These are phyloP conservation scores for Volutella citrinella DNA, from an alignment of 2,329 filamentous ascomycete genomes.

Conservation along the genomic window DNA sequence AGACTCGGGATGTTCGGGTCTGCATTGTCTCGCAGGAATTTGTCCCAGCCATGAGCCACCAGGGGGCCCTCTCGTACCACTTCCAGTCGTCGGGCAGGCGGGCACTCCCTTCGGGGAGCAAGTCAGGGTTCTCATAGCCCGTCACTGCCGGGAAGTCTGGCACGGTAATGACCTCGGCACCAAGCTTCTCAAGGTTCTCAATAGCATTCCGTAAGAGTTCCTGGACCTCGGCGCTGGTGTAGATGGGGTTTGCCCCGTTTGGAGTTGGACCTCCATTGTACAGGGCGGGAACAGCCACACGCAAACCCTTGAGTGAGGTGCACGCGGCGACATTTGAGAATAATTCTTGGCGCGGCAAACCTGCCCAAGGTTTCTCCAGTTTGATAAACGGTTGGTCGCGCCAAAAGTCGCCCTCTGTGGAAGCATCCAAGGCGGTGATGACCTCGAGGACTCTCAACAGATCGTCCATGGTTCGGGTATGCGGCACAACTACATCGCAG, in stretches of 20 bases:
- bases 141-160: constrained; percentile 43
- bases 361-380: no score
- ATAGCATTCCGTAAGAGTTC: constrained; percentile 1
- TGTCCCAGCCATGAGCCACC: constrained; percentile 50
- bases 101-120: constrained; percentile 30
- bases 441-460: constrained; percentile 12
- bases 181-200: constrained; percentile 3
- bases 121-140: constrained; percentile 42
- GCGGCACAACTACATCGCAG: constrained; percentile 11
- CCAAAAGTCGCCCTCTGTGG: constrained; percentile 11
- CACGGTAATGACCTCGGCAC: constrained; percentile 4
- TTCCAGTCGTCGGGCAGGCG: constrained; percentile 41
- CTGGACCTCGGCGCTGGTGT: constrained; percentile 4
- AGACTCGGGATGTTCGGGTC: no score
- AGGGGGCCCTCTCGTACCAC: constrained; percentile 43
- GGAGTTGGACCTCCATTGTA: no score
- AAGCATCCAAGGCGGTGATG: constrained; percentile 2
- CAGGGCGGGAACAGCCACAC: no score
- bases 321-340: no score
- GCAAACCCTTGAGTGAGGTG: no score
- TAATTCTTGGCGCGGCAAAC: no score
- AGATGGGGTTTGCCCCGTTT: background rate
- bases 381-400: constrained; percentile 8
- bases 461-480: constrained; percentile 8
- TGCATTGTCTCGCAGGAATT: constrained; percentile 42